Evolutionary conservation across 331 rosid species (phyloP), one percentile per base, ranked within the genome.

Genomic region (Malus hybrid): DNA sequence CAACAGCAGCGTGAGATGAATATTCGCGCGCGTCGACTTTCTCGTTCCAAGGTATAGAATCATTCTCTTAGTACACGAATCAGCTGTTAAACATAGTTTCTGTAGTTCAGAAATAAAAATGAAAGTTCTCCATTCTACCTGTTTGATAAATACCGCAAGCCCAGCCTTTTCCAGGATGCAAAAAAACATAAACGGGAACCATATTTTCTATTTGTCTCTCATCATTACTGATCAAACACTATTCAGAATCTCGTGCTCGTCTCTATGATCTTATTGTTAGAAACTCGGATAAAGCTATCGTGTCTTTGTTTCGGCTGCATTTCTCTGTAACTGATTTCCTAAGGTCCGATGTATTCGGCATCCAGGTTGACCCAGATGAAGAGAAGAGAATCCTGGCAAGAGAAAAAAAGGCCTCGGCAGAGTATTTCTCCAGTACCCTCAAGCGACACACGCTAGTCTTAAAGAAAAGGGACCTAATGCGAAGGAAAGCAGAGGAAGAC

Each of bases 1-100:
- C 98, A 91, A 83, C 97, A 94, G 80, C 98, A 94, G 77, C 89
- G 86, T 12, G 93, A 88, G 88, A 67, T 94, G 84, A 84, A 83
- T 85, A 70, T 88, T 67, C 97, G 97, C 3, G 97, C 82, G 16
- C 96, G 97, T 13, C 90, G 84, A 74, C 96, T 94, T 80, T 85
- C 98, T 54, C 96, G 88, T 71, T 90, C 98, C 56, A 94, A 94
- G 98, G 98, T 94, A 86, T 70, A 59, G 46, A 15, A 19, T 20
- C 55, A 33, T 75, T 61, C 76, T 24, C 74, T 29, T 34, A 5
- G 29, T 15, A 32, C 31, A 31, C 15, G 11, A 70, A 36, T 22
- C 20, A 46, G 34, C 24, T 73, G 55, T 28, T 59, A 14, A 69
- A 33, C 1, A 36, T 16, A 7, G 32, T 11, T 54, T 44, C 16